A percentile compares a stretch with the other conserved stretches of the same genome.
Conservation (phyloP, 306 rosid species). For the Vigna hirtella region DNA sequence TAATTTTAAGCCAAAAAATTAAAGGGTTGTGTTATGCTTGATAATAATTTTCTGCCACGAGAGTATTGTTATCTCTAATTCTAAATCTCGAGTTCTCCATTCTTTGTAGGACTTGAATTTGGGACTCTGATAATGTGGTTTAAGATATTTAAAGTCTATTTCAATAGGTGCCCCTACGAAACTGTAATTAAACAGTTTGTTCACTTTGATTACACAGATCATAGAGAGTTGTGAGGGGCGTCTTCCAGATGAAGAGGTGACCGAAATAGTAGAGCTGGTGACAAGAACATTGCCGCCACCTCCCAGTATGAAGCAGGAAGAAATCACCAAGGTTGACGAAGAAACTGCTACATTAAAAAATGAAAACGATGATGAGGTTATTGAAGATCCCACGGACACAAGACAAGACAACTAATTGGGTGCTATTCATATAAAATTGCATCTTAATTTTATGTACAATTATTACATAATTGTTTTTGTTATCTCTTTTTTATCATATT, state of each 20-base stretch:
- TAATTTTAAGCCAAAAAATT: background rate
- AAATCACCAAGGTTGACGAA: conserved; percentile 26
- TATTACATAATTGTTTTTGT: too few relatives aligned
- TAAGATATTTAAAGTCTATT: background rate
- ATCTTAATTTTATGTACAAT: too few relatives aligned
- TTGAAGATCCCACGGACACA: conserved; percentile 45
- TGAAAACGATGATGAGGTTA: conserved; percentile 35
- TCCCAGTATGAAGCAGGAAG: conserved; percentile 21
- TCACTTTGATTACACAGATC: conserved; percentile 51
- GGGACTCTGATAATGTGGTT: conserved; percentile 24
- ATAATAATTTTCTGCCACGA: background rate
- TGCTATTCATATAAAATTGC: too few relatives aligned
- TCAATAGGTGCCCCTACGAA: background rate
- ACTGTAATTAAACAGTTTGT: conserved; percentile 10
- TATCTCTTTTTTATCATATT: too few relatives aligned
- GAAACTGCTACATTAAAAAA: conserved; percentile 29
- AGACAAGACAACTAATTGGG: too few relatives aligned
- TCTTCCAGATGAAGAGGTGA: conserved; percentile 45
- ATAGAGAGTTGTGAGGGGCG: conserved; percentile 56
- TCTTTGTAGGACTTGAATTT: background rate
- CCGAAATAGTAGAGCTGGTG: conserved; percentile 62
- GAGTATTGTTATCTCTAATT: conserved; percentile 12
- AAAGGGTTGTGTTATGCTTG: conserved; percentile 17
- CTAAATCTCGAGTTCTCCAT: background rate
- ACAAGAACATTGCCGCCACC: conserved; percentile 54